Percentiles rank a stretch among this genome's conserved stretches.
Conservation (phyloP, 1,284 basidiomycete species). For the Cryptococcus sp. region DNA sequence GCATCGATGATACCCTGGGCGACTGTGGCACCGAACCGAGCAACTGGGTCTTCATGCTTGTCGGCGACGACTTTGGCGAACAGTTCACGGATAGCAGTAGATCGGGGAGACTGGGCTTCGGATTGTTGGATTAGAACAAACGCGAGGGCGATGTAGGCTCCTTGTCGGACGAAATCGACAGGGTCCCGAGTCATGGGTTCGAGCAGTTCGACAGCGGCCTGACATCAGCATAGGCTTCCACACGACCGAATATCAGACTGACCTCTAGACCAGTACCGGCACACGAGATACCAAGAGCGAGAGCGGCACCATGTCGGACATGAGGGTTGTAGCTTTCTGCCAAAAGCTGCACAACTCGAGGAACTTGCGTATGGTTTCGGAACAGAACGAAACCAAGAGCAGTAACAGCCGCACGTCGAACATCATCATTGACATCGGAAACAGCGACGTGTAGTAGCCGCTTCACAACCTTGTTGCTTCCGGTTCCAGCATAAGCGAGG, state of each 20-base stretch:
- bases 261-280: slow-evolving; percentile 93
- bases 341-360: slow-evolving; percentile 87
- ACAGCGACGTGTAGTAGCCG: slow-evolving; percentile 89
- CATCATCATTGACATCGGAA: slow-evolving; percentile 94
- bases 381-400: slow-evolving; percentile 90
- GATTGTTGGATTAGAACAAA: slow-evolving; percentile 96
- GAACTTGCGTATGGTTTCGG: slow-evolving; percentile 90
- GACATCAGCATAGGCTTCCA: slow-evolving; percentile 2
- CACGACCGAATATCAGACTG: slow-evolving; percentile 4
- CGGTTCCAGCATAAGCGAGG: slow-evolving; percentile 88
- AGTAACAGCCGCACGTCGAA: slow-evolving; percentile 88
- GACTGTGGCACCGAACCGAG: slow-evolving; percentile 88
- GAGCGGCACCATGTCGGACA: slow-evolving; percentile 89
- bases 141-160: slow-evolving; percentile 88
- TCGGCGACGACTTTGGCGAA: slow-evolving; percentile 85
- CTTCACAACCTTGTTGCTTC: slow-evolving; percentile 85
- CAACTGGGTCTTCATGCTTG: slow-evolving; percentile 97
- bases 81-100: slow-evolving; percentile 69
- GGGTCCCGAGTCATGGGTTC: slow-evolving; percentile 96
- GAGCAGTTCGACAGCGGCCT: slow-evolving; percentile 87
- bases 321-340: slow-evolving; percentile 99
- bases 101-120: slow-evolving; percentile 76
- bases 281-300: slow-evolving; percentile 91
- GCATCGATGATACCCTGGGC: slow-evolving; percentile 95
- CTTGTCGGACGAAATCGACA: slow-evolving; percentile 94